Evolutionary conservation across 495 filamentous ascomycete species (phyloP), one percentile per base, ranked within the genome.

Genomic region (Chaetomidium leptoderma): DNA sequence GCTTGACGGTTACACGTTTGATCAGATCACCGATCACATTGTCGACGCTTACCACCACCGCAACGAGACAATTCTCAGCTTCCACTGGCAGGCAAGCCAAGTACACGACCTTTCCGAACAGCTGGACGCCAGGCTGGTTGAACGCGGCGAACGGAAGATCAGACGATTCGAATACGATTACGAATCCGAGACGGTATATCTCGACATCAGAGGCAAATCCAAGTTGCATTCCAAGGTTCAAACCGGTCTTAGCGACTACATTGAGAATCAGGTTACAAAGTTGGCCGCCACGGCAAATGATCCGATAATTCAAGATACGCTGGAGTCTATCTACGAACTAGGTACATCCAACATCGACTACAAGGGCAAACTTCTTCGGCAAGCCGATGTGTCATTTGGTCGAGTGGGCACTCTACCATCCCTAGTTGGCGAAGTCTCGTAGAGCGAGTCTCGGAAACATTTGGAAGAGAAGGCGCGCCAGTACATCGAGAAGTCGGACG

Each of bases 361-460:
- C 35, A 40, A 53, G 30, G 43, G 11, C 27, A 59, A 53, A 19
- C 33, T 53, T 11, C 37, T 21, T 43, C 48, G 42, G 33, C 48
- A 59, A 48, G 57, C 40, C 21, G 48, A 59, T 39, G 9, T 53
- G 30, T 26, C 48, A 29, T 39, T 59, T 5, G 57, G 48, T 17
- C 39, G 47, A 37, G 29, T 29, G 48, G 48, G 13, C 14, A 39
- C 29, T 7, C 40, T 59, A 7, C 58, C 33, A 6, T 49, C 50
- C 17, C 16, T 60, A n/a, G 58, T 60, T 19, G 23, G 58, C 58
- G 58, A 60, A 43, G 51, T 60, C 32, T 55, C 50, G 43, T 60
- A 60, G 43, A 44, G 58, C 36, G 58, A 60, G 21, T 24, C 58
- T 43, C 58, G 50, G 2, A 36, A 45, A 45, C 43, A 54, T 35